These are phyloP conservation scores for Phytophthora uliginosa DNA, from an alignment of 352 stramenopile species.

Conservation along the genomic window DNA sequence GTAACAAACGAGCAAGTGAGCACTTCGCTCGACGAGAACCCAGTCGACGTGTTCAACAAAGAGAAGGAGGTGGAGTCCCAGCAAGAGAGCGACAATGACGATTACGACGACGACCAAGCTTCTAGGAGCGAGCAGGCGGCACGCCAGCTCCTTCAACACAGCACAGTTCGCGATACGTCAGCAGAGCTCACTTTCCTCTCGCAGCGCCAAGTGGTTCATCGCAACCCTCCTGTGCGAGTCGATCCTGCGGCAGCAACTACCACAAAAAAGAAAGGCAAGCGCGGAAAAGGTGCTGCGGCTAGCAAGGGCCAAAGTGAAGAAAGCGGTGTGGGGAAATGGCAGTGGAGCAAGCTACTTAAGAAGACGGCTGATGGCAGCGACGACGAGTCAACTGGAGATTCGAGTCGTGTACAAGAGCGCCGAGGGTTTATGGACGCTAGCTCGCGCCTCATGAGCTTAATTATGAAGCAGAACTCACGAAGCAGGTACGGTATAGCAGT, in stretches of 20 bases:
- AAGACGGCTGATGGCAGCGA: slow-evolving; percentile 36
- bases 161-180: slow-evolving; percentile 64
- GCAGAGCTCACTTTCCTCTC: slow-evolving; percentile 83
- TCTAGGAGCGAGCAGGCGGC: slow-evolving; percentile 35
- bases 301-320: slow-evolving; percentile 31
- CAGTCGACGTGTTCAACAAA: slow-evolving; percentile 68
- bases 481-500: slow-evolving; percentile 27
- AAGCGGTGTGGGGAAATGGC: slow-evolving; percentile 67
- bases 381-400: slow-evolving; percentile 22
- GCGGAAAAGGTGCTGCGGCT: slow-evolving; percentile 39
- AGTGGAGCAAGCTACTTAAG: slow-evolving; percentile 71
- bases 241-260: slow-evolving; percentile 28
- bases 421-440: slow-evolving; percentile 37
- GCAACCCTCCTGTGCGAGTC: slow-evolving; percentile 63
- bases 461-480: slow-evolving; percentile 39
- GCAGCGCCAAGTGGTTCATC: slow-evolving; percentile 82
- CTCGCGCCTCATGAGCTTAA: slow-evolving; percentile 37
- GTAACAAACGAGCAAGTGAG: slow-evolving; percentile 36
- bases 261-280: slow-evolving; percentile 42
- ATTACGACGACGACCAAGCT: slow-evolving; percentile 35
- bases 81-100: slow-evolving; percentile 47
- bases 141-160: slow-evolving; percentile 50
- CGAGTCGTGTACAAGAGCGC: slow-evolving; percentile 30
- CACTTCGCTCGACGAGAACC: slow-evolving; percentile 33
- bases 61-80: slow-evolving; percentile 41